A percentile compares a stretch with the other conserved stretches of the same genome.
Evolutionary conservation across 2,329 filamentous ascomycete genomes (phyloP).

Genomic region (Trichoderma pleuroti): DNA sequence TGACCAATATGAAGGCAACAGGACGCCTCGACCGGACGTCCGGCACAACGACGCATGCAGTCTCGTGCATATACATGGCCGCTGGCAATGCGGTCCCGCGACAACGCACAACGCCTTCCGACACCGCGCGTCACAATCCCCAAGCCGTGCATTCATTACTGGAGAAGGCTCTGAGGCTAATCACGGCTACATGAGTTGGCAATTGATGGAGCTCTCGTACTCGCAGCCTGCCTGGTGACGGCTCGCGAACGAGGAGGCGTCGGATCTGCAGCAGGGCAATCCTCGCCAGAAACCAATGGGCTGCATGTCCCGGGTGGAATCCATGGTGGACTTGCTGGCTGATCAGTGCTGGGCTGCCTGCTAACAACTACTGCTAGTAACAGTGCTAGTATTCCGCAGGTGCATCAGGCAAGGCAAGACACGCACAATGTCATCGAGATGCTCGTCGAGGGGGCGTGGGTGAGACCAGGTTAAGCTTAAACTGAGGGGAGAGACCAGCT

Average conservation of each 20-base stretch:
- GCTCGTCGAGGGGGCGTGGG: slow-evolving; percentile 5
- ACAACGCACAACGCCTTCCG: slow-evolving; percentile 11
- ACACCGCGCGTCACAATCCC: background rate
- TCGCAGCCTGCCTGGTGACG: background rate
- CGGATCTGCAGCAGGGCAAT: slow-evolving; percentile 13
- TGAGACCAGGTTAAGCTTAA: slow-evolving; percentile 22
- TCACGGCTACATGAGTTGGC: slow-evolving; percentile 1
- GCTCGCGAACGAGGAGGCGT: background rate
- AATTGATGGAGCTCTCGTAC: background rate
- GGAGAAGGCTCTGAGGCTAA: background rate
- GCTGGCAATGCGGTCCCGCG: slow-evolving; percentile 5
- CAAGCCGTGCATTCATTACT: background rate
- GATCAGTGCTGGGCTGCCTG: background rate
- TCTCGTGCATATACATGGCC: background rate
- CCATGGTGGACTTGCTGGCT: background rate
- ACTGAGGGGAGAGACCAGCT: slow-evolving; percentile 4
- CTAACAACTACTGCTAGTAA: background rate
- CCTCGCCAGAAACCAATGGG: background rate
- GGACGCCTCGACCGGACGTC: slow-evolving; percentile 16
- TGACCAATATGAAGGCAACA: slow-evolving; percentile 1
- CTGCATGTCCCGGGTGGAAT: background rate
- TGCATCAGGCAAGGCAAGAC: slow-evolving; percentile 13
- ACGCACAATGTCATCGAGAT: slow-evolving; percentile 5
- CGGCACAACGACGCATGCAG: slow-evolving; percentile 1
- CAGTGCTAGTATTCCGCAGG: background rate